These are phyloP conservation scores for Lolium rigidum DNA, from an alignment of 176 grass and related monocot genomes.

Conservation along the genomic window DNA sequence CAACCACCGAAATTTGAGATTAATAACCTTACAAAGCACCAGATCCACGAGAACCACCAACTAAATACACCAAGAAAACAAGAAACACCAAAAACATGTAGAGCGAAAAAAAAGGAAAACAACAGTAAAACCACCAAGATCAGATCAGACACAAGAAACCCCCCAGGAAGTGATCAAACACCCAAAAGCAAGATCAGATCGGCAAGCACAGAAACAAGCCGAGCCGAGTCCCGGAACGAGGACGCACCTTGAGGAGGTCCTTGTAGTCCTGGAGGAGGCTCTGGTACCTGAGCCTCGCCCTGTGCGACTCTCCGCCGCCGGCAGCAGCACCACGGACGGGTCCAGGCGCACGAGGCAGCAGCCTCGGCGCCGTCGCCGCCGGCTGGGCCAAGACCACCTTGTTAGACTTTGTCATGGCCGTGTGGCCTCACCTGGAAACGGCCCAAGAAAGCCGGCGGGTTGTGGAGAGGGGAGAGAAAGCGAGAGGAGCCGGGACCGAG, in stretches of 20 bases:
- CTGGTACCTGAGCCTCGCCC: conserved; percentile 50
- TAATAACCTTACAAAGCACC: background rate
- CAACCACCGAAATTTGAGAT: background rate
- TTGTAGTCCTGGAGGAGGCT: conserved; percentile 70
- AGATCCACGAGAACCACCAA: conserved; percentile 31
- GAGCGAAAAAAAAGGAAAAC: background rate
- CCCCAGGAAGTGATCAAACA: too few species aligned
- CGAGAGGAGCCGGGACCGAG: conserved; percentile 34
- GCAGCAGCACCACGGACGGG: background rate
- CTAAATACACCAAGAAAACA: background rate
- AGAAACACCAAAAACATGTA: background rate
- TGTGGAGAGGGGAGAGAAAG: background rate
- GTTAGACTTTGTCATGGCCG: conserved; percentile 43
- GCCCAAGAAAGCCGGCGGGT: conserved; percentile 5
- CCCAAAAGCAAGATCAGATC: conserved; percentile 19
- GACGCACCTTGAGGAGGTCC: conserved; percentile 64
- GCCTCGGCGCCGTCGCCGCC: conserved; percentile 36
- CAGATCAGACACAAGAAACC: background rate
- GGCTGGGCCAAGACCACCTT: conserved; percentile 59
- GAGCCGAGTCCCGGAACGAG: background rate
- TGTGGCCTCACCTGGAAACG: conserved; percentile 18
- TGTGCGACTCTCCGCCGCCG: conserved; percentile 34
- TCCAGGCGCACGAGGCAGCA: conserved; percentile 3
- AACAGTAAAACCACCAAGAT: background rate
- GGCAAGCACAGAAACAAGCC: background rate